These are phyloP conservation scores for Psilocybe subaeruginosa DNA, from an alignment of 768 basidiomycete genomes.

Conservation along the genomic window DNA sequence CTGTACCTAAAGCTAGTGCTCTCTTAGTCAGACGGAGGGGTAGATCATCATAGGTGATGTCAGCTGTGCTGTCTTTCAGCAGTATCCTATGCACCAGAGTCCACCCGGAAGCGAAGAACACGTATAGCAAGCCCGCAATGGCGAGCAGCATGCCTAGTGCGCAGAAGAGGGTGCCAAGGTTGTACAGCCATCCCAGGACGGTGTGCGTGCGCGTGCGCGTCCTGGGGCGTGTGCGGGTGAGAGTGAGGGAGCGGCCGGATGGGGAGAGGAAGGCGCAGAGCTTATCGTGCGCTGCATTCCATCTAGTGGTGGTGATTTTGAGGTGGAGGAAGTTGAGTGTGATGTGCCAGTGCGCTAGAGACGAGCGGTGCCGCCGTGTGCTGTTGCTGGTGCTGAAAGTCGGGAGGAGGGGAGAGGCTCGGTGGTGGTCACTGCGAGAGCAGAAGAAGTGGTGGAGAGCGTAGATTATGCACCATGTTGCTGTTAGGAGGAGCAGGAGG, in stretches of 20 bases:
- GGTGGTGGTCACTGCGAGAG: background rate
- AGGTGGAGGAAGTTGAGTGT: conserved; percentile 33
- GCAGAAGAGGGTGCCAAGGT: conserved; percentile 48
- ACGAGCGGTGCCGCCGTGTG: too few species aligned
- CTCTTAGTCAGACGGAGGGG: conserved; percentile 2
- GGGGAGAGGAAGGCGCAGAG: conserved; percentile 37
- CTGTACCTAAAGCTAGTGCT: background rate
- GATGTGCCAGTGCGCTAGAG: background rate
- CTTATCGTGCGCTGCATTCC: conserved; percentile 52
- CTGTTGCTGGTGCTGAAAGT: background rate
- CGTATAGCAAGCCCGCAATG: conserved; percentile 41
- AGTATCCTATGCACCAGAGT: conserved; percentile 8
- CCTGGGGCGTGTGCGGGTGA: background rate
- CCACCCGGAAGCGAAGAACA: conserved; percentile 24
- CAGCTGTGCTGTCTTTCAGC: background rate
- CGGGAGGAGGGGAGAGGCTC: conserved; percentile 1
- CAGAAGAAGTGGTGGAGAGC: conserved; percentile 19
- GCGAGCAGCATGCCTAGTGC: conserved; percentile 51
- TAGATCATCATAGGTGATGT: background rate
- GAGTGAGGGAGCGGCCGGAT: conserved; percentile 21
- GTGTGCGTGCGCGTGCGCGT: conserved; percentile 19
- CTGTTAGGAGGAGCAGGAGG: conserved; percentile 22
- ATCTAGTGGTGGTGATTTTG: conserved; percentile 49
- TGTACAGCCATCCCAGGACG: conserved; percentile 44
- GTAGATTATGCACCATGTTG: conserved; percentile 30